Base-by-base conservation (phyloP, 129 eudicot genomes). In the Pittosporum tobira region DNA sequence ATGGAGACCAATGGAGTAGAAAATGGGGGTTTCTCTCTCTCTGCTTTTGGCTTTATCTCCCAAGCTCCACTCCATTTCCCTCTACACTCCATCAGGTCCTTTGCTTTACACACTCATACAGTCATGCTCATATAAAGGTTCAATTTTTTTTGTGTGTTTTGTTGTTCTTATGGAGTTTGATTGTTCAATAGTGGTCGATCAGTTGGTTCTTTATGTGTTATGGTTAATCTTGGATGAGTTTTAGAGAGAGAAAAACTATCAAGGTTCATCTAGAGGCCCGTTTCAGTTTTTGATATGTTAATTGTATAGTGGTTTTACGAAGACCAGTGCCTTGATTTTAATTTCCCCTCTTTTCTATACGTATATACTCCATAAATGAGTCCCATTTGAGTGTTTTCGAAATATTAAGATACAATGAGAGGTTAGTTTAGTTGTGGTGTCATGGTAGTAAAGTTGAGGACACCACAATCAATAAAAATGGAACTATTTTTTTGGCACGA, bases 21-120 rank as follows among this genome's bases (percentile, higher is more conserved):
- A 0, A 13, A 10, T 11, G 21, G 43, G 59, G 38, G 15, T 54
- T 54, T 54, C 21, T 29, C 42, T 29, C 42, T 2, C 0, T 54
- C 15, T 54, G 43, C 10, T 29, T 54, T 42, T 54, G 59, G 59
- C 42, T 54, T 29, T 29, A n/a, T n/a, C 43, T 54, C 12, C 4
- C 22, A 6, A 5, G 23, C 40, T 54, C 24, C 59, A n/a, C 43
- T 54, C 24, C 42, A 27, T 54, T 27, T 54, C 59, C 59, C 16
- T 54, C 40, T 29, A 2, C 29, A 27, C 42, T 54, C 42, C 43
- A 28, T n/a, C 59, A 40, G 46, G 46, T 0, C 59, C 16, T 34
- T 34, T 54, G 0, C 24, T 30, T 28, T 53, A 40, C n/a, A 0
- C 46, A 3, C 11, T 40, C n/a, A n/a, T n/a, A n/a, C n/a, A n/a